Percentiles rank a stretch among this genome's conserved stretches.
These are phyloP conservation scores for Cornus suecica DNA, from an alignment of 148 eudicot genomes.

Conservation along the genomic window DNA sequence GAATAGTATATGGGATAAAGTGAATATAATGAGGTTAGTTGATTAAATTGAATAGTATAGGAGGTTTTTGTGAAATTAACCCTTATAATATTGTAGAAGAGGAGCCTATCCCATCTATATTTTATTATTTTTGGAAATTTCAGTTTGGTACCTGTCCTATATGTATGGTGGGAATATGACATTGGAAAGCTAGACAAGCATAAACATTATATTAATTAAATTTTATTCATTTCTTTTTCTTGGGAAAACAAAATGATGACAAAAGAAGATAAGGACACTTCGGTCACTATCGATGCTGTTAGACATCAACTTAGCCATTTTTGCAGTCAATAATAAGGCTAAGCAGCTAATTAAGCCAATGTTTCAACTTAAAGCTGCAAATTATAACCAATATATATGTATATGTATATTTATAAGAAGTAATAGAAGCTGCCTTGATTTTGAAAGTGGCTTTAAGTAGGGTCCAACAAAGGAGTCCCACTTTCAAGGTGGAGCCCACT, in stretches of 20 bases:
- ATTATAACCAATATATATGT: too few relatives aligned
- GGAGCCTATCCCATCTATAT: constrained; percentile 20
- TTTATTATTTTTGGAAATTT: constrained; percentile 12
- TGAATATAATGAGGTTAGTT: too few relatives aligned
- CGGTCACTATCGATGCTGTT: constrained; percentile 19
- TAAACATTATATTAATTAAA: constrained; percentile 3
- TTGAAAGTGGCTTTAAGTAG: background rate
- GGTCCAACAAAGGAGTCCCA: background rate
- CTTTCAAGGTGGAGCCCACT: constrained; percentile 7
- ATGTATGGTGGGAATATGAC: constrained; percentile 17
- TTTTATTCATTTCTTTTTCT: too few relatives aligned
- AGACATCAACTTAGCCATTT: background rate
- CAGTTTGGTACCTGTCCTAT: constrained; percentile 10
- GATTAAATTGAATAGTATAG: too few relatives aligned
- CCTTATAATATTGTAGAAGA: background rate
- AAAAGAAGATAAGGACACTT: constrained; percentile 20
- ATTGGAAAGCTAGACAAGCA: constrained; percentile 12
- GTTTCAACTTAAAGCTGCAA: background rate
- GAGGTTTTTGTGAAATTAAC: too few relatives aligned
- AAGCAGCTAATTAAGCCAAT: constrained; percentile 4
- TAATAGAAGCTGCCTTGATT: too few relatives aligned
- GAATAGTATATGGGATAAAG: too few relatives aligned
- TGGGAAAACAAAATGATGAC: background rate
- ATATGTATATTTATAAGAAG: too few relatives aligned
- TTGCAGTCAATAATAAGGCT: background rate